Conservation (phyloP, 2,329 filamentous ascomycete species). For the Cercospora sesami region DNA sequence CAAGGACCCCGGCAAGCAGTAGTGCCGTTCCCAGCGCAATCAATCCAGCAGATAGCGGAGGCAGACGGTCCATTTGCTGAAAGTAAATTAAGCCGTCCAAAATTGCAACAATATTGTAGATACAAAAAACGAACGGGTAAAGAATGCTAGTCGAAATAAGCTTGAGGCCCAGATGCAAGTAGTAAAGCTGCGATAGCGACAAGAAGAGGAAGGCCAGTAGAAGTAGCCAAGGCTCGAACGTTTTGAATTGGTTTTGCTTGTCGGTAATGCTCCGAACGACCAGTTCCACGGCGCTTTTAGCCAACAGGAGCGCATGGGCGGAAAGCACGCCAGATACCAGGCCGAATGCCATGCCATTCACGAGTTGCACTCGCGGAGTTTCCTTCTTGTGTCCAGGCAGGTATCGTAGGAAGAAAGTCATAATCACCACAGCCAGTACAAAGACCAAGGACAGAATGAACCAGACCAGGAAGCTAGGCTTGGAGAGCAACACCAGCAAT, state of each 20-base stretch:
- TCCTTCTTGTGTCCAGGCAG: constrained; percentile 36
- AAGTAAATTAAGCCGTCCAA: constrained; percentile 97
- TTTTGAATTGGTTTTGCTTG: constrained; percentile 86
- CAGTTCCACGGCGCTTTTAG: constrained; percentile 94
- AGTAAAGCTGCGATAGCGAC: constrained; percentile 89
- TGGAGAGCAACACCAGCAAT: constrained; percentile 71
- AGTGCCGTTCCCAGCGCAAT: constrained; percentile 86
- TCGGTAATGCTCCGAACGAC: constrained; percentile 84
- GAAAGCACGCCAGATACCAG: constrained; percentile 87
- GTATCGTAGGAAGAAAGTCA: constrained; percentile 53
- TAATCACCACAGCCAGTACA: constrained; percentile 63
- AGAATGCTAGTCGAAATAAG: constrained; percentile 92
- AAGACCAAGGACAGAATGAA: constrained; percentile 80
- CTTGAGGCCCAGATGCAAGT: constrained; percentile 89
- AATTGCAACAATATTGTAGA: constrained; percentile 99
- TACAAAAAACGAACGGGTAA: constrained; percentile 96
- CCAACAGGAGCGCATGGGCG: constrained; percentile 87
- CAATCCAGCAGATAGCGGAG: constrained; percentile 71
- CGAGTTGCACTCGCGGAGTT: constrained; percentile 54
- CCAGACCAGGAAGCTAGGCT: constrained; percentile 80
- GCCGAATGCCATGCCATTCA: constrained; percentile 83
- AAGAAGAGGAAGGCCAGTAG: constrained; percentile 76
- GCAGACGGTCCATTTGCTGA: constrained; percentile 78
- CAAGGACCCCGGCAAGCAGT: constrained; percentile 81
- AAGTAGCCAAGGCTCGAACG: constrained; percentile 93